Percentiles rank a stretch among this genome's conserved stretches.
These are phyloP conservation scores for Bretziella fagacearum DNA, from an alignment of 2,329 filamentous ascomycete species.

Conservation along the genomic window DNA sequence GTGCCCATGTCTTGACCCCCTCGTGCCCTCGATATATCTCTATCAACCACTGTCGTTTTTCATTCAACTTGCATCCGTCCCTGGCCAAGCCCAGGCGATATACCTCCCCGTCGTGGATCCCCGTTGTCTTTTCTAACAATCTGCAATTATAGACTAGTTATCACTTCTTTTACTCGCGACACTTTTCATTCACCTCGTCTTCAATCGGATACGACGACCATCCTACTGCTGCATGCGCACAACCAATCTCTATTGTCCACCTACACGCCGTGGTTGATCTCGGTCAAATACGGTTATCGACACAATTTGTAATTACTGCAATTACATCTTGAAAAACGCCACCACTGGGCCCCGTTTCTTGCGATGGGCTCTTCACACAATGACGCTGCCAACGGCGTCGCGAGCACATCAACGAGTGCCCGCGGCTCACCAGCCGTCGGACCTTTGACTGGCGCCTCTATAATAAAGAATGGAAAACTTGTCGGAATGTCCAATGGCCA, in stretches of 20 bases:
- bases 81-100: background rate
- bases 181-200: background rate
- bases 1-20: no score
- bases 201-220: background rate
- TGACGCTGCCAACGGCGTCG: slow-evolving; percentile 22
- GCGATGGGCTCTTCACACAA: slow-evolving; percentile 12
- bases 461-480: slow-evolving; percentile 25
- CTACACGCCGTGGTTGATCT: background rate
- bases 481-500: slow-evolving; percentile 24
- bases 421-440: slow-evolving; percentile 35
- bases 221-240: background rate
- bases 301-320: background rate
- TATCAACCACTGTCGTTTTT: slow-evolving; percentile 4
- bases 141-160: background rate
- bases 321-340: background rate
- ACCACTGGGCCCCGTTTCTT: background rate
- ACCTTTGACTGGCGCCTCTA: slow-evolving; percentile 13
- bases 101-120: background rate
- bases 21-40: no score
- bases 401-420: slow-evolving; percentile 28
- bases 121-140: background rate
- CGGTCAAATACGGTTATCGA: background rate
- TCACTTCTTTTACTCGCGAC: background rate
- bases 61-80: slow-evolving; percentile 5
- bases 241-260: background rate